Conservation (phyloP, 2,329 filamentous ascomycete genomes). For the Trichophyton benhamiae region DNA sequence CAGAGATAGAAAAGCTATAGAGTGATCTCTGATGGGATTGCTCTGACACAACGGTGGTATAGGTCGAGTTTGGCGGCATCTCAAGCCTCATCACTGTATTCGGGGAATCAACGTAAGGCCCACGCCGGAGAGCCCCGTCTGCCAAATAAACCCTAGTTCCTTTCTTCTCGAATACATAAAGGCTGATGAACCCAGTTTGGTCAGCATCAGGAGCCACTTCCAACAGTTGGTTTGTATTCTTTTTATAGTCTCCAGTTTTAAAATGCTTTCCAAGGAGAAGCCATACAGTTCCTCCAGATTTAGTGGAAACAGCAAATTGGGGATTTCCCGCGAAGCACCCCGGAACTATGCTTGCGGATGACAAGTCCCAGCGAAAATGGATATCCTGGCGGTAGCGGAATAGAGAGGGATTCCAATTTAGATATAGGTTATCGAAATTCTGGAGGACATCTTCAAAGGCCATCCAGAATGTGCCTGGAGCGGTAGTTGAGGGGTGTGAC, state of each 20-base stretch:
- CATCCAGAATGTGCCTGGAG: conserved; percentile 86
- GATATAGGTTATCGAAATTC: conserved; percentile 87
- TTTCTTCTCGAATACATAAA: conserved; percentile 63
- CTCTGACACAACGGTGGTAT: conserved; percentile 61
- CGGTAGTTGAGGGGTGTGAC: conserved; percentile 19
- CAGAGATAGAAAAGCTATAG: conserved; percentile 78
- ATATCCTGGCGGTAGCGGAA: conserved; percentile 75
- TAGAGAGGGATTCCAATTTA: conserved; percentile 89
- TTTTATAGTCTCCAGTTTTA: conserved; percentile 48
- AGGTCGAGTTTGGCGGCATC: conserved; percentile 38
- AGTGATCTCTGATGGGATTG: conserved; percentile 59
- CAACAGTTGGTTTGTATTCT: conserved; percentile 11
- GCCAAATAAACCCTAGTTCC: conserved; percentile 63
- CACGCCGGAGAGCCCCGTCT: conserved; percentile 58
- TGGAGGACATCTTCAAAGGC: conserved; percentile 74
- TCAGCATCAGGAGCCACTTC: conserved; percentile 34
- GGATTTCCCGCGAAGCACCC: conserved; percentile 61
- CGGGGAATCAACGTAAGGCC: conserved; percentile 85
- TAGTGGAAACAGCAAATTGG: conserved; percentile 45
- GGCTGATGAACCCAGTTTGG: conserved; percentile 68
- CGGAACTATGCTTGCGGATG: conserved; percentile 43
- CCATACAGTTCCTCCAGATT: conserved; percentile 57
- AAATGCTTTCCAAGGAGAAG: conserved; percentile 80
- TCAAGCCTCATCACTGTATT: conserved; percentile 75
- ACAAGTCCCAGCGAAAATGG: conserved; percentile 74